phyloP scores from a whole-genome alignment of 2,329 filamentous ascomycete species.

The Clonostachys byssicola region DNA sequence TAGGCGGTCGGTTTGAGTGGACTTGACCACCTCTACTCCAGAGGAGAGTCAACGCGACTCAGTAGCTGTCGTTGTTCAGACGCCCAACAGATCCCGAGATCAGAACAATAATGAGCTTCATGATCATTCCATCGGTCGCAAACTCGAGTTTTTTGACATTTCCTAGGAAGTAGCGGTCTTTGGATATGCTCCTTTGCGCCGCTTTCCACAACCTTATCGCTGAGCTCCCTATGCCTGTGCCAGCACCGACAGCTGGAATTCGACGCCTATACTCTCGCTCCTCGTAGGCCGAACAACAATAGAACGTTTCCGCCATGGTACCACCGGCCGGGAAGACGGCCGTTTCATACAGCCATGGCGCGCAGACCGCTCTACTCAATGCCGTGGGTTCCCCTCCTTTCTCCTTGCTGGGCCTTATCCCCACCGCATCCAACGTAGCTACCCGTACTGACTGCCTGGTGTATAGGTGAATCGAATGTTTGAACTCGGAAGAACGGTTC shows the following conservation, averaged over 20 bases:
- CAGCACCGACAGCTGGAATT: no score
- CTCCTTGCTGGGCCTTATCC: background rate
- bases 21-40: no score
- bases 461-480: constrained; percentile 20
- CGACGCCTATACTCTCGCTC: no score
- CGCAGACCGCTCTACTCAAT: constrained; percentile 51
- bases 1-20: no score
- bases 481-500: constrained; percentile 36
- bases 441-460: no score
- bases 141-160: no score
- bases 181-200: background rate
- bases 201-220: background rate
- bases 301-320: background rate
- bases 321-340: constrained; percentile 12
- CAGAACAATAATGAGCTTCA: no score
- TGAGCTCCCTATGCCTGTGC: background rate
- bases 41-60: no score
- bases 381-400: constrained; percentile 34
- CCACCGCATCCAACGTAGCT: background rate
- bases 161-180: background rate
- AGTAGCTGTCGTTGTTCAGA: no score
- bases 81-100: no score
- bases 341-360: constrained; percentile 31
- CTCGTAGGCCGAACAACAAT: no score
- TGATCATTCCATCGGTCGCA: no score